Evolutionary conservation across 148 eudicot genomes (phyloP).

Genomic region (Cornus florida): DNA sequence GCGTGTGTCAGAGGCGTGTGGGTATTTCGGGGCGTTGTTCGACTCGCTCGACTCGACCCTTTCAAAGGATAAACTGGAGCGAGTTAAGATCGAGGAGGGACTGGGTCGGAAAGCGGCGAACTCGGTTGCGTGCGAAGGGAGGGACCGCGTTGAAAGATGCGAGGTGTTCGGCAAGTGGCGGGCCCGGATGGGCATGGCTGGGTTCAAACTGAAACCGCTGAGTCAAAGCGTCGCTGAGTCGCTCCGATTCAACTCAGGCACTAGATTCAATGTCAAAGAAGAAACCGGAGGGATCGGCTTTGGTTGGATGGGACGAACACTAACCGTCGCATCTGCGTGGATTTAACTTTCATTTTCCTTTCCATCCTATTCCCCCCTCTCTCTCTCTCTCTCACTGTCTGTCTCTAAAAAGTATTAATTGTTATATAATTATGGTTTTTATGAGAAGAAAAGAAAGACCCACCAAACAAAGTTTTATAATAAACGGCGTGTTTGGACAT

Average conservation of each 20-base stretch:
- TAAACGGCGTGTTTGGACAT: constrained; percentile 34
- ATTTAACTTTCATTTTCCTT: constrained; percentile 32
- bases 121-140: constrained; percentile 76
- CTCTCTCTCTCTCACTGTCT: background rate
- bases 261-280: constrained; percentile 61
- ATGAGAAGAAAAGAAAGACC: constrained; percentile 12
- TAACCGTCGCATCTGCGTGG: constrained; percentile 88
- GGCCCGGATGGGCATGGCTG: constrained; percentile 88
- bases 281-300: constrained; percentile 64
- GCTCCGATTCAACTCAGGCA: constrained; percentile 43
- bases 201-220: constrained; percentile 47
- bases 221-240: constrained; percentile 54
- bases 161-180: constrained; percentile 94
- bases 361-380: background rate
- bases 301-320: constrained; percentile 78
- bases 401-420: constrained; percentile 5
- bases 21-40: constrained; percentile 60
- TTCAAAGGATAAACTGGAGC: constrained; percentile 37
- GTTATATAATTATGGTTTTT: background rate
- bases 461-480: constrained; percentile 23
- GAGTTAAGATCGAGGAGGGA: constrained; percentile 74
- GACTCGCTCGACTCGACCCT: constrained; percentile 63
- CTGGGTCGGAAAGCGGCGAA: constrained; percentile 62
- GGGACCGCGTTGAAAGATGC: constrained; percentile 83
- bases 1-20: constrained; percentile 61